Base-by-base conservation (phyloP, 1,139 yeast genomes). In the Tardiomyces digboiensis region DNA sequence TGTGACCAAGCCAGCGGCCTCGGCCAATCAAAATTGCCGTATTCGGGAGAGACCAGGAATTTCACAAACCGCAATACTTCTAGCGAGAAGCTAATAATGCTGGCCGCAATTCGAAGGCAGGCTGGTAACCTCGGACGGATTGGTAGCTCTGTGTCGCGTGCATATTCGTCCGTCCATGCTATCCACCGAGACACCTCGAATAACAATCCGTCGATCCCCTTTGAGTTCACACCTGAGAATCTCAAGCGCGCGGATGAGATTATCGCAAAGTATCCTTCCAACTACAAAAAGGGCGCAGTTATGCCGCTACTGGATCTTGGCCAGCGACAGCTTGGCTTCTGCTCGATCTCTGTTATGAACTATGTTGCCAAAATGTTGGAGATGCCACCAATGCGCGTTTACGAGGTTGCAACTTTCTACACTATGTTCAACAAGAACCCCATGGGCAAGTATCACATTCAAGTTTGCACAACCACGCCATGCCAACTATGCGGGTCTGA, bases 351-450 rank as follows among this genome's bases (percentile, higher is more conserved):
- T 21, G 95, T 88, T 50, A 85, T 91, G 91, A 87, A 89, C 69
- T 88, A 89, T 62, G 95, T 86, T 39, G 95, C 95, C 49, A 78
- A 82, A 66, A 61, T 82, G 59, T 74, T 85, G 59, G 91, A 85
- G 59, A 82, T 86, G 82, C 95, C 95, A 26, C 95, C 95, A 51
- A 86, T 86, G 95, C 78, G 95, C 70, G 95, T 86, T 26, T 86
- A 86, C 65, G 95, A 86, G 65, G 95, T 86, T 49, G 95, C 95
- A 38, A 83, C 95, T 41, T 86, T 86, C 69, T 86, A 86, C 69
- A 85, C 95, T 57, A 86, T 86, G 95, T 86, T 81, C 71, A 84
- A 84, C 68, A 79, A 94, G 66, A 74, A 76, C 55, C 95, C 95
- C 44, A 80, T 86, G 76, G 95, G 95, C 52, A 84, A 85, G 62